These are phyloP conservation scores for Lachancea fermentati DNA, from an alignment of 805 yeast species.

Conservation along the genomic window DNA sequence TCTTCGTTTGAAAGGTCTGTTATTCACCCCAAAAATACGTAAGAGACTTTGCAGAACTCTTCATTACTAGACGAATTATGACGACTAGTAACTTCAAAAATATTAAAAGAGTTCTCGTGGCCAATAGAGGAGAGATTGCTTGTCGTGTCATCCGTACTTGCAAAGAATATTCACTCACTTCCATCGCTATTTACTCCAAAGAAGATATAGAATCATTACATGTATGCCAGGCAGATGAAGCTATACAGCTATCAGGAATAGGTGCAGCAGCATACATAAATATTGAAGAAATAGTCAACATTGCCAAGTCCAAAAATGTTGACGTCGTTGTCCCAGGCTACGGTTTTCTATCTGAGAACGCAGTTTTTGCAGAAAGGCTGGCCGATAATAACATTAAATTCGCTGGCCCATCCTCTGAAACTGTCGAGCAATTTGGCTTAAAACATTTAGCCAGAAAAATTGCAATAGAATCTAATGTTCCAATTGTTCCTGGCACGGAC, in stretches of 20 bases:
- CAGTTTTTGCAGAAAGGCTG: slow-evolving; percentile 90
- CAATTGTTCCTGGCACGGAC: slow-evolving; percentile 96
- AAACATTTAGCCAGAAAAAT: slow-evolving; percentile 96
- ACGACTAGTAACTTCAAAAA: background rate
- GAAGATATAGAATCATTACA: slow-evolving; percentile 87
- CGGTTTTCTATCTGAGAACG: slow-evolving; percentile 93
- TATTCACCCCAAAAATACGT: too few species aligned
- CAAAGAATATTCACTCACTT: slow-evolving; percentile 66
- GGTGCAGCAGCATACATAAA: slow-evolving; percentile 90
- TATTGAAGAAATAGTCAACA: slow-evolving; percentile 76
- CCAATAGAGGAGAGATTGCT: slow-evolving; percentile 97
- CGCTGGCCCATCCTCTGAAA: slow-evolving; percentile 97
- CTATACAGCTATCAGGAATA: slow-evolving; percentile 76
- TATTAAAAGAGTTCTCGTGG: slow-evolving; percentile 76
- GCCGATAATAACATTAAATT: slow-evolving; percentile 76
- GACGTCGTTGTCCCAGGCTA: slow-evolving; percentile 98
- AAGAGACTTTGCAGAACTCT: too few species aligned
- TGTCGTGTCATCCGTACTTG: slow-evolving; percentile 88
- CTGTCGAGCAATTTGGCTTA: slow-evolving; percentile 83
- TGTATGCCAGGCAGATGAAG: slow-evolving; percentile 74
- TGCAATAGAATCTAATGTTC: slow-evolving; percentile 84
- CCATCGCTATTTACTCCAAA: slow-evolving; percentile 88
- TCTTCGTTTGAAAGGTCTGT: too few species aligned
- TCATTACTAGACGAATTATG: too few species aligned
- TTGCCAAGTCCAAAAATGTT: slow-evolving; percentile 77